Percentiles rank a stretch among this genome's conserved stretches.
These are phyloP conservation scores for Apiotrichum gamsii DNA, from an alignment of 1,284 basidiomycete genomes.

Conservation along the genomic window DNA sequence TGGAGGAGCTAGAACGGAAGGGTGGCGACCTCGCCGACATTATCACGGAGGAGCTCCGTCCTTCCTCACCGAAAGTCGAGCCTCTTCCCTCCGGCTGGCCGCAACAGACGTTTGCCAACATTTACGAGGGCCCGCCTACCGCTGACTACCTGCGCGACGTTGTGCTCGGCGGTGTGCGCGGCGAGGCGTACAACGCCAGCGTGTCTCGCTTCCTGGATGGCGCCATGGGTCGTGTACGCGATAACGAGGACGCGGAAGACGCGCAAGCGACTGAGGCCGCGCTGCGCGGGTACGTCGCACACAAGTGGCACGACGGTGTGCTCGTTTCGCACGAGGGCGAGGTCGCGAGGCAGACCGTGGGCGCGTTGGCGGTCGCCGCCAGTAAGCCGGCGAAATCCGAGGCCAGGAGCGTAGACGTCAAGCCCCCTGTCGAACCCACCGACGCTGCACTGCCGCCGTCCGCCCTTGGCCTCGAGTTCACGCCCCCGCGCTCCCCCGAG, in stretches of 20 bases:
- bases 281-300: slow-evolving; percentile 27
- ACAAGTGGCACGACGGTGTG: slow-evolving; percentile 26
- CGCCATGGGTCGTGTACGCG: no score
- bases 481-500: no score
- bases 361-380: slow-evolving; percentile 2
- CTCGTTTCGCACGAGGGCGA: slow-evolving; percentile 13
- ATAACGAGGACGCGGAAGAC: neutral
- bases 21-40: neutral
- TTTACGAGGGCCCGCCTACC: slow-evolving; percentile 24
- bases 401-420: no score
- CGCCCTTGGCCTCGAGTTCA: neutral
- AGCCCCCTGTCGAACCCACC: neutral
- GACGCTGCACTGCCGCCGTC: neutral
- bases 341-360: slow-evolving; percentile 4
- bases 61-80: neutral
- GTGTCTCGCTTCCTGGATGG: slow-evolving; percentile 38
- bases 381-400: no score
- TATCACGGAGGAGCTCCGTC: slow-evolving; percentile 26
- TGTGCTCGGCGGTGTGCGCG: slow-evolving; percentile 27
- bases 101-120: slow-evolving; percentile 23
- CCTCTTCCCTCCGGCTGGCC: slow-evolving; percentile 1
- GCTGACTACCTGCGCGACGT: slow-evolving; percentile 29
- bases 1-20: slow-evolving; percentile 19
- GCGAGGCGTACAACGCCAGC: slow-evolving; percentile 41
- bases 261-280: neutral